Conservation (phyloP, 2,329 filamentous ascomycete genomes). For the Arthrobotrys pseudoclavata region DNA sequence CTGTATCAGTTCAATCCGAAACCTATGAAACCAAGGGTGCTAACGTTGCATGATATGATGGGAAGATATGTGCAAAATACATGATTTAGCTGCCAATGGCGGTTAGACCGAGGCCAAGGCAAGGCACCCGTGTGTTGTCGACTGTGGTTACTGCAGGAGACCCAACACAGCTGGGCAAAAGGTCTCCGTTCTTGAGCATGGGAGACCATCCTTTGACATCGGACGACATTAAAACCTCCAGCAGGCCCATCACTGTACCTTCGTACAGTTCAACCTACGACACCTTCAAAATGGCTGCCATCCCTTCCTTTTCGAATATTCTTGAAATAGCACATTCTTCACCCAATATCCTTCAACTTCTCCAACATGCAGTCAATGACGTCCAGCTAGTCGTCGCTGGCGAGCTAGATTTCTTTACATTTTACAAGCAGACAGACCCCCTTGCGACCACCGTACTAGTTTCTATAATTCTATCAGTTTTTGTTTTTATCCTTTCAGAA, state of each 20-base stretch:
- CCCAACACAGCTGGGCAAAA: background rate
- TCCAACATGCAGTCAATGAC: slow-evolving; percentile 11
- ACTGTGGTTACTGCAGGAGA: background rate
- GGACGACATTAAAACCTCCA: slow-evolving; percentile 8
- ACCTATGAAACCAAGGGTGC: background rate
- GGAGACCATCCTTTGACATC: background rate
- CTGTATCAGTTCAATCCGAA: slow-evolving; percentile 66
- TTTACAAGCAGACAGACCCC: slow-evolving; percentile 77
- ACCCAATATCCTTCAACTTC: slow-evolving; percentile 32
- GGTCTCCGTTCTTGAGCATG: background rate
- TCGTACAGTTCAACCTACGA: background rate
- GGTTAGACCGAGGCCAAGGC: slow-evolving; percentile 11
- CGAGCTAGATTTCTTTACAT: slow-evolving; percentile 27
- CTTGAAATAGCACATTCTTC: slow-evolving; percentile 28
- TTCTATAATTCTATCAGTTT: slow-evolving; percentile 76
- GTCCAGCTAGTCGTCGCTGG: slow-evolving; percentile 34
- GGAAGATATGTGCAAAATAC: slow-evolving; percentile 43
- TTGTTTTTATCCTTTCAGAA: slow-evolving; percentile 83
- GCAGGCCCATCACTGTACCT: background rate
- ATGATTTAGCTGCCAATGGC: slow-evolving; percentile 27
- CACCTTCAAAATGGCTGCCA: slow-evolving; percentile 37
- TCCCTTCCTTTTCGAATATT: slow-evolving; percentile 34
- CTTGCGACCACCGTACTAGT: slow-evolving; percentile 80
- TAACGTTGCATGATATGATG: background rate
- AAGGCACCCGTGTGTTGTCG: slow-evolving; percentile 17